Evolutionary conservation across 805 yeast species (phyloP), one percentile per base, ranked within the genome.

Genomic region (Cyberlindnera samutprakarnensis): DNA sequence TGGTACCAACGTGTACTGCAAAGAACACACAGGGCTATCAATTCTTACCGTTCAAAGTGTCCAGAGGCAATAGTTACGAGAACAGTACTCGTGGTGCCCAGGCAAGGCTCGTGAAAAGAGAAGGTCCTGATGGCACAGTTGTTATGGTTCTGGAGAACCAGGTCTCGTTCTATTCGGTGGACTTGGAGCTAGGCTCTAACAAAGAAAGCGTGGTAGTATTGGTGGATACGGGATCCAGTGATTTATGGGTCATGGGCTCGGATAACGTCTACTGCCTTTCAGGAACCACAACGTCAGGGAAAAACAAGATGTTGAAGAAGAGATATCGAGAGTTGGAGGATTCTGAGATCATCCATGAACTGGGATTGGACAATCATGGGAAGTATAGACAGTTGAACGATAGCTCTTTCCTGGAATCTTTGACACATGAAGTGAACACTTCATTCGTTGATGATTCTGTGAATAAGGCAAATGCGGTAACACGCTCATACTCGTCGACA

Each of bases 201-300:
- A 47, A 61, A 1, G 79, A 78, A 44, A 52, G 59, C n/a, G 60
- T 79, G 6, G 61, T 61, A 8, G 73, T 79, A 8, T 51, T 77
- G 23, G 50, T 81, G n/a, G 92, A 81, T 47, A 81, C 88, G 1
- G 92, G 90, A 3, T 78, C 87, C 0, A 68, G 83, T 0, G 90
- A 81, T 51, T 56, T 82, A 15, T 79, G 85, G 84, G 72, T 79
- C 15, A 62, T 70, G 37, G 60, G 65, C 18, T 50, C 67, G 2
- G 45, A 56, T 25, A 75, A 73, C 44, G 68, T 78, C 3, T 67
- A 61, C 35, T 70, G 76, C 45, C 27, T 46, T 4, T 37, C 51
- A 4, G 37, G 38, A 7, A 14, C 41, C 3, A 29, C 42, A 4
- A 5, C 28, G 7, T 20, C 41, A 7, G 28, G 36, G 6, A 28